Conservation (phyloP, 768 basidiomycete species). For the Collybiopsis confluens region DNA sequence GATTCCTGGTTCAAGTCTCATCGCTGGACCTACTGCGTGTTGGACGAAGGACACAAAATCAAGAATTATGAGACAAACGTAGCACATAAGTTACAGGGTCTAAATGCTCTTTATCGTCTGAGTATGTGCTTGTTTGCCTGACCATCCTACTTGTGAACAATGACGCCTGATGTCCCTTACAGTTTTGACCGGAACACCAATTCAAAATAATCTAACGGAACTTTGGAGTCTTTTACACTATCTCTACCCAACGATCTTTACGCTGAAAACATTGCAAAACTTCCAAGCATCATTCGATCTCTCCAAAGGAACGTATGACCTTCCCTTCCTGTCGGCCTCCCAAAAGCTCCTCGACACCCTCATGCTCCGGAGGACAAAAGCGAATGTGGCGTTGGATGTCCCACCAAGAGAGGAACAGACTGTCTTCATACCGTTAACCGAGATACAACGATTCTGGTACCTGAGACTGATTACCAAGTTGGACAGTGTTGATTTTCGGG, state of each 20-base stretch:
- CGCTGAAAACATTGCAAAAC: constrained; percentile 35
- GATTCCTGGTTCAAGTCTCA: constrained; percentile 57
- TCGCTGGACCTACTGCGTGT: constrained; percentile 54
- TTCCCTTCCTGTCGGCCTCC: constrained; percentile 43
- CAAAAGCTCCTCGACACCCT: constrained; percentile 44
- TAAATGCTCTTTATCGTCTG: constrained; percentile 55
- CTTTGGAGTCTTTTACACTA: constrained; percentile 54
- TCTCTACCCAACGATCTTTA: constrained; percentile 54
- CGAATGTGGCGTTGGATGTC: constrained; percentile 37
- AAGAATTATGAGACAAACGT: constrained; percentile 62
- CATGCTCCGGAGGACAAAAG: constrained; percentile 63
- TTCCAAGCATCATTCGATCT: constrained; percentile 56
- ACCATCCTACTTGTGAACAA: neutral
- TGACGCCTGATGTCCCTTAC: neutral
- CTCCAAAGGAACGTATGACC: constrained; percentile 44
- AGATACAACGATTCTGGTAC: constrained; percentile 61
- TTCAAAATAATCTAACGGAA: constrained; percentile 63
- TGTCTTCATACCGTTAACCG: constrained; percentile 53
- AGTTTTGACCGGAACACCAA: constrained; percentile 73
- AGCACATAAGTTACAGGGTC: constrained; percentile 46
- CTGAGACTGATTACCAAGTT: constrained; percentile 50
- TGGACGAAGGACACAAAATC: constrained; percentile 70
- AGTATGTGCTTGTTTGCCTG: constrained; percentile 29
- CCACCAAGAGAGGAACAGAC: constrained; percentile 57
- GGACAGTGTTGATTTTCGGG: constrained; percentile 41